phyloP scores from a whole-genome alignment of 2,329 filamentous ascomycete species.

The Neonectria neomacrospora region DNA sequence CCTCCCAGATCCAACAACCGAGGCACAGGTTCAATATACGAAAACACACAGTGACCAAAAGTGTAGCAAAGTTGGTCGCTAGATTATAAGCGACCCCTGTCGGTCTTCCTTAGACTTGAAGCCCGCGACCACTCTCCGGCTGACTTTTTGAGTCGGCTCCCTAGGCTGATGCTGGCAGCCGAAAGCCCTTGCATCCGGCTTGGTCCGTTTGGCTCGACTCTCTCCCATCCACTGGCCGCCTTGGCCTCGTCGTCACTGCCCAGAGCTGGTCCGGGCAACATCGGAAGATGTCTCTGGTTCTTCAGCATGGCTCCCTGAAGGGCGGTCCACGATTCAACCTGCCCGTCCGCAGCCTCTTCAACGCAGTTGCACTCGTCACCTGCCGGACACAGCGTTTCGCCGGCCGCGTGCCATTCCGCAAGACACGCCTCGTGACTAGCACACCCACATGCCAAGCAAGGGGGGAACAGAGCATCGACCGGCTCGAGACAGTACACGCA shows the following conservation, averaged over 20 bases:
- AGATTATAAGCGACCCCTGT: conserved; percentile 38
- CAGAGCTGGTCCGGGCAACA: conserved; percentile 46
- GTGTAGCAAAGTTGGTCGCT: not conserved
- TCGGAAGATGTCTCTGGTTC: conserved; percentile 38
- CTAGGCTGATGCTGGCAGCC: conserved; percentile 60
- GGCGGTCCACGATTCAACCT: conserved; percentile 71
- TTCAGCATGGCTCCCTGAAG: conserved; percentile 53
- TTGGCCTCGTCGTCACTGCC: conserved; percentile 46
- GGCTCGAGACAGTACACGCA: conserved; percentile 73
- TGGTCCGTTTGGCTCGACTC: conserved; percentile 40
- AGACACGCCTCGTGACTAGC: conserved; percentile 69
- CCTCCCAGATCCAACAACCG: conserved; percentile 10
- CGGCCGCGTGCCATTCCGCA: conserved; percentile 67
- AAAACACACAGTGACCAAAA: not conserved
- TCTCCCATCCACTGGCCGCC: conserved; percentile 43
- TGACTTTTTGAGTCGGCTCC: conserved; percentile 59
- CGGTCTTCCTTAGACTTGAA: conserved; percentile 52
- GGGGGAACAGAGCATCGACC: conserved; percentile 67
- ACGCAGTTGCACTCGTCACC: conserved; percentile 74
- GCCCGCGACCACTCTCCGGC: conserved; percentile 60
- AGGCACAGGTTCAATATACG: conserved; percentile 12
- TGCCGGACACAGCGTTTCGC: conserved; percentile 68
- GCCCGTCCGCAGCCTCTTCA: conserved; percentile 64
- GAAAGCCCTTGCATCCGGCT: conserved; percentile 41
- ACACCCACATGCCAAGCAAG: conserved; percentile 72